Conservation (phyloP, 2,329 filamentous ascomycete species). For the Dactylellina leptospora region DNA sequence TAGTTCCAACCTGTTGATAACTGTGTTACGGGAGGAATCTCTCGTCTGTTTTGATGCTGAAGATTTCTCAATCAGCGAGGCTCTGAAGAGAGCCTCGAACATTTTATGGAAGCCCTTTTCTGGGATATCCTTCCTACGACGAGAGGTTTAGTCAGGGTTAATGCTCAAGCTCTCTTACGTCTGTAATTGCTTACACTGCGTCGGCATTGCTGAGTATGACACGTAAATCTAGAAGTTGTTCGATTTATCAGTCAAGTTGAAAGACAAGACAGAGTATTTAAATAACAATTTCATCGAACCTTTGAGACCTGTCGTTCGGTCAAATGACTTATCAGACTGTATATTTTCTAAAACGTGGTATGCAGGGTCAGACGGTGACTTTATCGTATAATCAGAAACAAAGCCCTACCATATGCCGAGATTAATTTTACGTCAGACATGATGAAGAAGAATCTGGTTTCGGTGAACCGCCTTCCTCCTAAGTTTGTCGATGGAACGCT, state of each 20-base stretch:
- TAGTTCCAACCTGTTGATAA: slow-evolving; percentile 70
- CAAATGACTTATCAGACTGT: slow-evolving; percentile 54
- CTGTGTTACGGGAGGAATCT: slow-evolving; percentile 65
- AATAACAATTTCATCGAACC: slow-evolving; percentile 36
- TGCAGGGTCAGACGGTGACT: not conserved
- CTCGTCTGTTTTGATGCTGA: slow-evolving; percentile 68
- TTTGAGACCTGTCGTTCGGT: slow-evolving; percentile 52
- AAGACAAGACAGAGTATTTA: not conserved
- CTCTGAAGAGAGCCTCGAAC: slow-evolving; percentile 80
- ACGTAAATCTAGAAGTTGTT: slow-evolving; percentile 53
- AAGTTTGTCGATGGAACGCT: no score
- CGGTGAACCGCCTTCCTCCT: not conserved
- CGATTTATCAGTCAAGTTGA: slow-evolving; percentile 3
- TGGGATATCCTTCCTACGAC: slow-evolving; percentile 63
- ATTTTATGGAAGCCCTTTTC: slow-evolving; percentile 84
- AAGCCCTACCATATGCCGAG: slow-evolving; percentile 31
- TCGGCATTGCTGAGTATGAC: slow-evolving; percentile 50
- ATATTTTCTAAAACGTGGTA: slow-evolving; percentile 51
- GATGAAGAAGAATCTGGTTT: not conserved
- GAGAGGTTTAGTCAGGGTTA: slow-evolving; percentile 55
- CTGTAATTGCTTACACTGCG: slow-evolving; percentile 46
- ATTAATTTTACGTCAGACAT: slow-evolving; percentile 47
- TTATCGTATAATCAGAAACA: not conserved
- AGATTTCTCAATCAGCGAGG: slow-evolving; percentile 73
- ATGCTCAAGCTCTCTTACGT: no score